phyloP scores from a whole-genome alignment of 1,284 basidiomycete species.

The Cystobasidium pallidum region DNA sequence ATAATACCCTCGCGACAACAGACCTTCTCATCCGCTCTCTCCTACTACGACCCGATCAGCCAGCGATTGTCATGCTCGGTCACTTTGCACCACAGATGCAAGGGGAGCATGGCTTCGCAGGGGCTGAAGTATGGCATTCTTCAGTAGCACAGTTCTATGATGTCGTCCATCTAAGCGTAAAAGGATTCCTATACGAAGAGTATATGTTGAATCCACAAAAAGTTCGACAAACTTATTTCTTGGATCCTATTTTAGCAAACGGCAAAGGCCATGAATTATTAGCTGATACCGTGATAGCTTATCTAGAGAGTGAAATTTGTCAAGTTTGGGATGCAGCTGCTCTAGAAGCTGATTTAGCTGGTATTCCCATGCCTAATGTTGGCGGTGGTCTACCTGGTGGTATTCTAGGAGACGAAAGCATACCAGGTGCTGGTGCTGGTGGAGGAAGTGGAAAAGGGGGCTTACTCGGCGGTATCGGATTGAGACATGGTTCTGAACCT shows the following conservation, averaged over 20 bases:
- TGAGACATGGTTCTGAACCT: slow-evolving; percentile 57
- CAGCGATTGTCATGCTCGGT: slow-evolving; percentile 85
- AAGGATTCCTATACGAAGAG: slow-evolving; percentile 76
- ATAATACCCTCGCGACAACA: slow-evolving; percentile 75
- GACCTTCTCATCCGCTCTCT: slow-evolving; percentile 88
- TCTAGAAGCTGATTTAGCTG: slow-evolving; percentile 60
- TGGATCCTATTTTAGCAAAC: slow-evolving; percentile 81
- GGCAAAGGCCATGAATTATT: slow-evolving; percentile 77
- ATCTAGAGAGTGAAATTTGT: slow-evolving; percentile 85
- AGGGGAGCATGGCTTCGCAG: slow-evolving; percentile 74
- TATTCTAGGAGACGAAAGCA: slow-evolving; percentile 48
- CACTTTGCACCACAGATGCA: slow-evolving; percentile 87
- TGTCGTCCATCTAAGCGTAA: slow-evolving; percentile 83
- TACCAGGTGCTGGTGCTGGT: slow-evolving; percentile 9
- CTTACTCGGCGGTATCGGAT: slow-evolving; percentile 55
- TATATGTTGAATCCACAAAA: slow-evolving; percentile 76
- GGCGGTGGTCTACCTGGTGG: slow-evolving; percentile 46
- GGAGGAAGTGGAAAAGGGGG: slow-evolving; percentile 45
- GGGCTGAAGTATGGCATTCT: slow-evolving; percentile 83
- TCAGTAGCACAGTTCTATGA: slow-evolving; percentile 94
- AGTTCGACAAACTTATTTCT: slow-evolving; percentile 69
- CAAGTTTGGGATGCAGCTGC: slow-evolving; percentile 75
- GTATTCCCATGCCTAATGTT: slow-evolving; percentile 49
- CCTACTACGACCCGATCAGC: slow-evolving; percentile 80
- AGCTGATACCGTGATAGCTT: slow-evolving; percentile 80